A percentile compares a stretch with the other conserved stretches of the same genome.
Conservation (phyloP, 2,329 filamentous ascomycete genomes). For the Lecanicillium sp. region DNA sequence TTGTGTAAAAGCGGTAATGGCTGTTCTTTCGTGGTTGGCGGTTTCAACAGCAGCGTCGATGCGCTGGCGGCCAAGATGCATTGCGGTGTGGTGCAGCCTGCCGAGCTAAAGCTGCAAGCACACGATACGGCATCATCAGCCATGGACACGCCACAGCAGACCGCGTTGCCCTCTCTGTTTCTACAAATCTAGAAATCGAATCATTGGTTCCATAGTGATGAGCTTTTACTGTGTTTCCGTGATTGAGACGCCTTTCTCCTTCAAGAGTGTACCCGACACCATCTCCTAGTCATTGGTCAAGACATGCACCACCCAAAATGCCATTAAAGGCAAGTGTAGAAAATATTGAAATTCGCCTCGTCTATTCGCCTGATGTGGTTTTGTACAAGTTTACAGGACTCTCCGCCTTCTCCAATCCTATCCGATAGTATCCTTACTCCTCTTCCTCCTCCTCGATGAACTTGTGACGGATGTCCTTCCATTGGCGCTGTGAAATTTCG, state of each 20-base stretch:
- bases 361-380: constrained; percentile 8
- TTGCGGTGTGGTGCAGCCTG: too few species aligned
- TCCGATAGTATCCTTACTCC: constrained; percentile 34
- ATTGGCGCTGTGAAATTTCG: constrained; percentile 69
- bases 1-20: background rate
- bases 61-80: too few species aligned
- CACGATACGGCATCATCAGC: too few species aligned
- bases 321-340: background rate
- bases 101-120: too few species aligned
- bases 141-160: too few species aligned
- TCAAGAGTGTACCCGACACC: too few species aligned
- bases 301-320: background rate
- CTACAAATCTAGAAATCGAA: too few species aligned
- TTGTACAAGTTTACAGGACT: constrained; percentile 14
- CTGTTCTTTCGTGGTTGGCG: background rate
- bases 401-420: constrained; percentile 9
- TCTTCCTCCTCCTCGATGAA: constrained; percentile 70
- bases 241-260: too few species aligned
- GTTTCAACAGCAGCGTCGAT: background rate
- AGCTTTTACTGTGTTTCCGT: too few species aligned
- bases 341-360: constrained; percentile 4
- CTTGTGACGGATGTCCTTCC: constrained; percentile 95
- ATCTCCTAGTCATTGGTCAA: too few species aligned
- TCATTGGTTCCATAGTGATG: too few species aligned
- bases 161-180: too few species aligned